A percentile compares a stretch with the other conserved stretches of the same genome.
Conservation (phyloP, 2,329 filamentous ascomycete species). For the Trichoderma harzianum region DNA sequence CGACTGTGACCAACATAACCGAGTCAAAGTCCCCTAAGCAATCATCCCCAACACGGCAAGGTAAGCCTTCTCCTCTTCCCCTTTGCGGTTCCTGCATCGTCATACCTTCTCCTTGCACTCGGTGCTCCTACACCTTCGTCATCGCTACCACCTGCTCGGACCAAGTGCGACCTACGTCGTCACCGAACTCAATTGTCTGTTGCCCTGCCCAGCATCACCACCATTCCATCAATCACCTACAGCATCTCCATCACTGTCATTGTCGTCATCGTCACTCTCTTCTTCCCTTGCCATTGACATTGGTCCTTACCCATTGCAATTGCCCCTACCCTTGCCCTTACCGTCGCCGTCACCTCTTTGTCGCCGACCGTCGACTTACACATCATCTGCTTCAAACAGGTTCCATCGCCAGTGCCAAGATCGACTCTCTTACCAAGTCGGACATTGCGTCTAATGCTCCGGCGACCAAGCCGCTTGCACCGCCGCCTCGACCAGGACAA, state of each 20-base stretch:
- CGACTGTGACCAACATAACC: conserved; percentile 41
- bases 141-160: conserved; percentile 20
- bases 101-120: conserved; percentile 16
- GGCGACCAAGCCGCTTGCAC: conserved; percentile 62
- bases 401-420: conserved; percentile 45
- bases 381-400: conserved; percentile 31
- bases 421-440: conserved; percentile 44
- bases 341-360: background rate
- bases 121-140: conserved; percentile 20
- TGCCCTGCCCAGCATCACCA: conserved; percentile 1
- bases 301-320: background rate
- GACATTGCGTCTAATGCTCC: conserved; percentile 55
- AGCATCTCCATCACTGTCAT: background rate
- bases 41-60: conserved; percentile 41
- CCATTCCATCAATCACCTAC: background rate
- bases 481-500: conserved; percentile 64
- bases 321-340: background rate
- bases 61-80: conserved; percentile 34
- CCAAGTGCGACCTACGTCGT: background rate
- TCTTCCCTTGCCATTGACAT: background rate
- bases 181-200: conserved; percentile 2
- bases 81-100: conserved; percentile 21
- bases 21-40: conserved; percentile 49
- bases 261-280: background rate
- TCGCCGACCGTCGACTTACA: conserved; percentile 2